These are phyloP conservation scores for Podospora conica DNA, from an alignment of 495 filamentous ascomycete species.

Conservation along the genomic window DNA sequence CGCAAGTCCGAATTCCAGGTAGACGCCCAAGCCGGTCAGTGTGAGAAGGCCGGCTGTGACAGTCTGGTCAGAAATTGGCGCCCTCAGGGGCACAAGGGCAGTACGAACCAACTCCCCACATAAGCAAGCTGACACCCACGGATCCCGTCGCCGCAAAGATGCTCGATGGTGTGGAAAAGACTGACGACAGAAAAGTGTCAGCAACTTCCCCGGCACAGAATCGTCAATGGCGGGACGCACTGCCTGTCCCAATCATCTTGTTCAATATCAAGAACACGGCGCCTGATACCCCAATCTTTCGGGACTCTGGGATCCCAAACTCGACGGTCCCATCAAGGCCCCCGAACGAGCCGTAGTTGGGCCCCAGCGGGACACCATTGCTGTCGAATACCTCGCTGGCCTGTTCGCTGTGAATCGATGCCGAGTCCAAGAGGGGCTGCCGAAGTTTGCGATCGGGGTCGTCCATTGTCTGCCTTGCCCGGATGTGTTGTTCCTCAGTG, in stretches of 20 bases:
- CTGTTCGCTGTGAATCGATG: constrained; percentile 8
- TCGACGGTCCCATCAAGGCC: not conserved
- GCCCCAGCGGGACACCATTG: not conserved
- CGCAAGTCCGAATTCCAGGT: constrained; percentile 44
- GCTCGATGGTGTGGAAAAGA: constrained; percentile 39
- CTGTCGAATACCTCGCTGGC: constrained; percentile 11
- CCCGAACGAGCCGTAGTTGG: constrained; percentile 2
- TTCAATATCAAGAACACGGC: constrained; percentile 51
- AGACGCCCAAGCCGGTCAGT: constrained; percentile 22
- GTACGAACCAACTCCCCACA: constrained; percentile 34
- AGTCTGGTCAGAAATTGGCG: not conserved
- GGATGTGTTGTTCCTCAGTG: not conserved
- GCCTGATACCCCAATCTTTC: constrained; percentile 47
- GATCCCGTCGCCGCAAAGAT: constrained; percentile 40
- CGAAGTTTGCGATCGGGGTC: constrained; percentile 1
- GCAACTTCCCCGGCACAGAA: constrained; percentile 33
- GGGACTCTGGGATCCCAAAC: constrained; percentile 34
- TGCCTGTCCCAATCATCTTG: constrained; percentile 55
- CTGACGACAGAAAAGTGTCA: not conserved
- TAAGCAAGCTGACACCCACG: constrained; percentile 32
- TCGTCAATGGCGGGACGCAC: constrained; percentile 20
- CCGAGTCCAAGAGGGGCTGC: not conserved
- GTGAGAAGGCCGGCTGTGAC: constrained; percentile 15
- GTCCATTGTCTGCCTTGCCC: not conserved
- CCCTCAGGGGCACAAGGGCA: not conserved